These are phyloP conservation scores for Fraxinus quadrangulata DNA, from an alignment of 257 asterid genomes.

Conservation along the genomic window DNA sequence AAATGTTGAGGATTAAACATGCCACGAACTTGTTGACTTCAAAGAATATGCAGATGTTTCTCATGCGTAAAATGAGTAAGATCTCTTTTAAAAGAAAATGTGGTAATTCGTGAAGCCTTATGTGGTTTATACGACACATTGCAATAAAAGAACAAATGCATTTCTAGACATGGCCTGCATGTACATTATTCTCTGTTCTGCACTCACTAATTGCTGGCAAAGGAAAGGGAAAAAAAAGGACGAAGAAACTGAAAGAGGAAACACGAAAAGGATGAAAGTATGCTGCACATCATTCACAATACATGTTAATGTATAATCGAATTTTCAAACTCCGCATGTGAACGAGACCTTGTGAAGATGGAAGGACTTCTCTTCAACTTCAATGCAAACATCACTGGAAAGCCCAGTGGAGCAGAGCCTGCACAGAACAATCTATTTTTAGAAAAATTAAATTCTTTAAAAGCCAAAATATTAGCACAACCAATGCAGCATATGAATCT, in stretches of 20 bases:
- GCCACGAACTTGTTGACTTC: not conserved
- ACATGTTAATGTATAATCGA: not conserved
- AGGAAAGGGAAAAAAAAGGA: slow-evolving; percentile 1
- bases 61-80: not conserved
- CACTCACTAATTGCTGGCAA: not conserved
- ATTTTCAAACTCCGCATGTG: not conserved
- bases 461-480: not conserved
- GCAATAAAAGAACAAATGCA: not conserved
- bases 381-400: slow-evolving; percentile 51
- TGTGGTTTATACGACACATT: not conserved
- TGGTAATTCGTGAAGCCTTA: not conserved
- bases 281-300: not conserved
- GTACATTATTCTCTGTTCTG: not conserved
- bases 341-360: slow-evolving; percentile 59
- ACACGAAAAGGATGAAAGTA: not conserved
- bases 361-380: slow-evolving; percentile 50
- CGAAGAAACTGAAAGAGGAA: not conserved
- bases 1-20: not conserved
- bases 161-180: not conserved
- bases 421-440: slow-evolving; percentile 17
- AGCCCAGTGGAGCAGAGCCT: slow-evolving; percentile 58
- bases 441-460: not conserved
- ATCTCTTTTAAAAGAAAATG: not conserved
- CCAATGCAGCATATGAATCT: not conserved
- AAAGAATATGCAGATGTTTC: not conserved